A percentile compares a stretch with the other conserved stretches of the same genome.
These are phyloP conservation scores for Fusarium papillatum DNA, from an alignment of 2,329 filamentous ascomycete species.

Conservation along the genomic window DNA sequence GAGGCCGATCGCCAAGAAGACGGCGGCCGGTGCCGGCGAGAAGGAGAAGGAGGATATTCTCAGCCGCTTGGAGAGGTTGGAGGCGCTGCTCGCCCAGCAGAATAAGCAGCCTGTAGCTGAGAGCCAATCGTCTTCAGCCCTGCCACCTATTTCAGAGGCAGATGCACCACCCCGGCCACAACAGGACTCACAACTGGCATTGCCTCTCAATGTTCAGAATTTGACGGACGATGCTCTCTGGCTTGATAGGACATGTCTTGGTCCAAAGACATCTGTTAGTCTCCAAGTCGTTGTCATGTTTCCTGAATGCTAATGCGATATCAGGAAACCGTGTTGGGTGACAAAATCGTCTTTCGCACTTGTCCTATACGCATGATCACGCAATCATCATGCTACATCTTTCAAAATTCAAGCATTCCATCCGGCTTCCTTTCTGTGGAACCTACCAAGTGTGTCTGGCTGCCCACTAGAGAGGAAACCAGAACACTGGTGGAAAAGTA, in stretches of 20 bases:
- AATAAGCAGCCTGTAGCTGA: conserved; percentile 27
- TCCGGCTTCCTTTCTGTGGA: conserved; percentile 41
- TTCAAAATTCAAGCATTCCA: conserved; percentile 43
- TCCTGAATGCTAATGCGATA: neutral
- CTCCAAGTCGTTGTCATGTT: neutral
- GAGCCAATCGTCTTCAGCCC: conserved; percentile 2
- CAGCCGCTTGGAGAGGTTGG: conserved; percentile 43
- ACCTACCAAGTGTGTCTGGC: conserved; percentile 50
- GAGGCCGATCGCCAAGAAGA: conserved; percentile 20
- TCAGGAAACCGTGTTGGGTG: conserved; percentile 48
- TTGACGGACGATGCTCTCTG: conserved; percentile 51
- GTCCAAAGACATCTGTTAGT: conserved; percentile 48
- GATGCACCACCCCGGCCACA: conserved; percentile 8
- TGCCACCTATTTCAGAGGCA: conserved; percentile 13
- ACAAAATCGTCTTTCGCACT: conserved; percentile 49
- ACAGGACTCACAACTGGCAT: conserved; percentile 15
- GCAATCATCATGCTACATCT: conserved; percentile 49
- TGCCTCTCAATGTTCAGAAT: conserved; percentile 49
- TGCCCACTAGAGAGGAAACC: conserved; percentile 49
- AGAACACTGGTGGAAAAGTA: conserved; percentile 48
- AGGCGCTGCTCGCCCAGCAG: conserved; percentile 40
- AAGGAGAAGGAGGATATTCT: conserved; percentile 36
- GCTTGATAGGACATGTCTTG: conserved; percentile 48
- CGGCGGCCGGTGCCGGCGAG: neutral
- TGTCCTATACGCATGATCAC: conserved; percentile 50